Base-by-base conservation (phyloP, 306 rosid species). In the Comarum palustre region DNA sequence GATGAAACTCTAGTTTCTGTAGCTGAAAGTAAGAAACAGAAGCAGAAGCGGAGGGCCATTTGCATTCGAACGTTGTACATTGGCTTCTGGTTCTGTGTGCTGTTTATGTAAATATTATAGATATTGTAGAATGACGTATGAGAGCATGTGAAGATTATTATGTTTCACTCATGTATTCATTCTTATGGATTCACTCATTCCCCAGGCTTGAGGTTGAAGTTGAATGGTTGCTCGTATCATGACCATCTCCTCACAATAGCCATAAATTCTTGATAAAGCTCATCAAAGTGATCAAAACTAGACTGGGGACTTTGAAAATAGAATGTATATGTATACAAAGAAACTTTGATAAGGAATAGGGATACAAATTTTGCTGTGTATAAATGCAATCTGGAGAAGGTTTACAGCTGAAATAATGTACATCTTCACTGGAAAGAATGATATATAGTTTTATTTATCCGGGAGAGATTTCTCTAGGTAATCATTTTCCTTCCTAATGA, bases 401-500 rank as follows among this genome's bases (percentile, higher is more conserved):
- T 39, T 20, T 52, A 8, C 22, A 69, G 31, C 45, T n/a, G 27
- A 45, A 75, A 64, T 55, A 68, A 45, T 48, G 51, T 19, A 84
- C 65, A 82, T 39, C 45, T 20, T 25, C 78, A 75, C 76, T 43
- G 80, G 82, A 39, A 87, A 60, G 19, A 84, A 82, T 46, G 79
- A 59, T 22, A 8, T 14, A 17, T 42, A 54, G 78, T 64, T 29
- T 60, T 74, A 61, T 57, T 78, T 79, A 55, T 69, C 78, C 60
- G 4, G 73, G 16, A 78, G 82, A 48, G 66, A 68, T 63, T 80
- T 81, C 83, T 72, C 84, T 54, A 85, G 82, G 62, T 68, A 27
- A 57, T 83, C 77, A 70, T 88, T 84, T 83, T 88, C 90, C 86
- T 71, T 84, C 74, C 54, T 75, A 65, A 90, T 80, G 70, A 74